Conservation (phyloP, 306 rosid species). For the Acacia acuminata region DNA sequence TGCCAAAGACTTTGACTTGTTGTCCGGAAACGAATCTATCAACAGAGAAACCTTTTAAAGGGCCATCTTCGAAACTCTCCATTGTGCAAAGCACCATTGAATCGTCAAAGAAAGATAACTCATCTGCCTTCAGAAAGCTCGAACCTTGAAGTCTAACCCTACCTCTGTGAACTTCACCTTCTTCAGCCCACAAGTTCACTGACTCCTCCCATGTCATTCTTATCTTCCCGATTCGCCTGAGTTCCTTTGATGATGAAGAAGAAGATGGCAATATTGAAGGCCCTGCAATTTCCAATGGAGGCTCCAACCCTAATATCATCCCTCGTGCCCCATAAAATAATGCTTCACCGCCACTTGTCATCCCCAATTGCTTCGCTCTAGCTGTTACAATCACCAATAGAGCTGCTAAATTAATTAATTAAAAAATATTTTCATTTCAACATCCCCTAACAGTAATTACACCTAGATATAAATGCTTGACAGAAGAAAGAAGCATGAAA, state of each 20-base stretch:
- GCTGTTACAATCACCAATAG: conserved; percentile 36
- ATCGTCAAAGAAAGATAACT: conserved; percentile 81
- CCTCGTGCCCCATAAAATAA: conserved; percentile 59
- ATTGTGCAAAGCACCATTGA: conserved; percentile 76
- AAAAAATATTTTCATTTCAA: not conserved
- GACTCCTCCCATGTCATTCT: conserved; percentile 94
- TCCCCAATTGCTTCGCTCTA: conserved; percentile 59
- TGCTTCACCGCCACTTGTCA: conserved; percentile 50
- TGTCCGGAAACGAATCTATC: conserved; percentile 90
- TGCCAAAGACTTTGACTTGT: conserved; percentile 88
- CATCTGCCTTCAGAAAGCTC: conserved; percentile 78
- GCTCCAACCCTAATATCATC: conserved; percentile 59
- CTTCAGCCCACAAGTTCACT: conserved; percentile 89
- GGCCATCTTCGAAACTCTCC: conserved; percentile 89
- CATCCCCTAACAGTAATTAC: conserved; percentile 20
- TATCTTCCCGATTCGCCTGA: conserved; percentile 84
- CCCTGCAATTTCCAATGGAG: conserved; percentile 48
- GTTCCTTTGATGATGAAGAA: conserved; percentile 50
- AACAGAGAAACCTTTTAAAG: conserved; percentile 76
- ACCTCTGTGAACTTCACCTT: conserved; percentile 76
- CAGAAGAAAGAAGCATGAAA: not conserved
- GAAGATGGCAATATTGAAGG: conserved; percentile 22
- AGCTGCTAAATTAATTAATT: not conserved
- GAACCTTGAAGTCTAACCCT: conserved; percentile 65
- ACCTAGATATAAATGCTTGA: conserved; percentile 21